Conservation (phyloP, 805 yeast species). For the Lipomyces sp. region DNA sequence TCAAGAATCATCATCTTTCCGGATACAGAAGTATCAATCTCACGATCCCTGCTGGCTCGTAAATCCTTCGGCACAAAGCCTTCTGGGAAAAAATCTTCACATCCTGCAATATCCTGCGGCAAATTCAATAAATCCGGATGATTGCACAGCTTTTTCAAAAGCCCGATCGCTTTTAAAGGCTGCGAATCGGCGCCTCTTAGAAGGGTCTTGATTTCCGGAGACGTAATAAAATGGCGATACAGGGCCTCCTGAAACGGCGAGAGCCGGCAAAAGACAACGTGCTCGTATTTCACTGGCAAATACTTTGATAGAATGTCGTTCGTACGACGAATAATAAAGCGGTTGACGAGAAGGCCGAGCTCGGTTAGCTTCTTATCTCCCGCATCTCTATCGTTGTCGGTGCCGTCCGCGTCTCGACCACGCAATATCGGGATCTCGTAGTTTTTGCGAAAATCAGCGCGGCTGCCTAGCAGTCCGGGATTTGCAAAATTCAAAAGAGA, state of each 20-base stretch:
- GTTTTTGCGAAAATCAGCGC: conserved; percentile 77
- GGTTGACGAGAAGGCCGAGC: conserved; percentile 72
- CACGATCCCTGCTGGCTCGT: conserved; percentile 58
- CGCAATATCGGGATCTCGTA: conserved; percentile 75
- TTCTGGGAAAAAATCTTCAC: conserved; percentile 59
- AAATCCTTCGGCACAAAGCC: conserved; percentile 54
- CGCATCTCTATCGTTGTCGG: conserved; percentile 65
- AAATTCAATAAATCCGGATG: conserved; percentile 84
- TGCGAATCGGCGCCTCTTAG: conserved; percentile 67
- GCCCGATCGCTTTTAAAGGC: conserved; percentile 84
- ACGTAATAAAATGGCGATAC: conserved; percentile 70
- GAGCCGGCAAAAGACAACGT: conserved; percentile 87
- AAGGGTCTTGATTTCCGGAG: conserved; percentile 70
- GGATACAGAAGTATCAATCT: conserved; percentile 74
- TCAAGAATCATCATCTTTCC: conserved; percentile 85
- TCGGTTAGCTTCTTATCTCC: conserved; percentile 71
- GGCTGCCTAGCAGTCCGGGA: conserved; percentile 86
- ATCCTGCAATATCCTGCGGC: conserved; percentile 74
- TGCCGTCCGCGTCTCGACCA: conserved; percentile 87
- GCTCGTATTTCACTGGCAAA: conserved; percentile 92
- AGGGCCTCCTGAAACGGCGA: conserved; percentile 71
- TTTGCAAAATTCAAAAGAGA: conserved; percentile 87
- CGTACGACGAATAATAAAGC: conserved; percentile 89
- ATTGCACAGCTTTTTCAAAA: conserved; percentile 84
- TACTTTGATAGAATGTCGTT: conserved; percentile 93